Evolutionary conservation across 129 eudicot genomes (phyloP).

Genomic region (Logfia minima): DNA sequence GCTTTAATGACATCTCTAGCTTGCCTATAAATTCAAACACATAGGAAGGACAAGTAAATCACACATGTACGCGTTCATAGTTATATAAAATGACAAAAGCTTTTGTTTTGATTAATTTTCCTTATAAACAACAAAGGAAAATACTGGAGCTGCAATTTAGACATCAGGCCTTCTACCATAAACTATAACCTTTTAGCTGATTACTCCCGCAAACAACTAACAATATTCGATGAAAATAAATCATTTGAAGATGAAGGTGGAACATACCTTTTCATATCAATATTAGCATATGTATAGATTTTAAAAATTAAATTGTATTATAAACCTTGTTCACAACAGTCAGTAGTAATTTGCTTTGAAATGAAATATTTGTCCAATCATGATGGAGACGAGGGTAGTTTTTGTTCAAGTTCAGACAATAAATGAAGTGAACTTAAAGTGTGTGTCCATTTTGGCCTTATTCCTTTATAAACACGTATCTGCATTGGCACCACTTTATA

Average conservation of each 20-base stretch:
- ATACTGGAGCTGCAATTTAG: background rate
- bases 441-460: background rate
- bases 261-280: conserved; percentile 1
- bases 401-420: background rate
- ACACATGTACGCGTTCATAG: background rate
- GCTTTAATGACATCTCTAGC: conserved; percentile 86
- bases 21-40: conserved; percentile 55
- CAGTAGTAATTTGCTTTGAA: background rate
- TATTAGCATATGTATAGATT: background rate
- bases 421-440: background rate
- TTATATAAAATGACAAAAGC: background rate
- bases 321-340: background rate
- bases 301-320: background rate
- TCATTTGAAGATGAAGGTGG: background rate
- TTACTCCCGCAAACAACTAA: background rate
- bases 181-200: background rate
- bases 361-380: background rate
- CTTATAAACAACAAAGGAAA: background rate
- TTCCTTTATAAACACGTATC: background rate
- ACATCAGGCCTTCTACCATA: background rate
- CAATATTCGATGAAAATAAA: background rate
- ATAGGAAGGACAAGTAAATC: conserved; percentile 2
- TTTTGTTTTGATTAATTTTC: background rate
- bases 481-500: background rate
- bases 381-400: background rate